phyloP scores from a whole-genome alignment of 208 protist genomes.

The Crithidia thermophila region DNA sequence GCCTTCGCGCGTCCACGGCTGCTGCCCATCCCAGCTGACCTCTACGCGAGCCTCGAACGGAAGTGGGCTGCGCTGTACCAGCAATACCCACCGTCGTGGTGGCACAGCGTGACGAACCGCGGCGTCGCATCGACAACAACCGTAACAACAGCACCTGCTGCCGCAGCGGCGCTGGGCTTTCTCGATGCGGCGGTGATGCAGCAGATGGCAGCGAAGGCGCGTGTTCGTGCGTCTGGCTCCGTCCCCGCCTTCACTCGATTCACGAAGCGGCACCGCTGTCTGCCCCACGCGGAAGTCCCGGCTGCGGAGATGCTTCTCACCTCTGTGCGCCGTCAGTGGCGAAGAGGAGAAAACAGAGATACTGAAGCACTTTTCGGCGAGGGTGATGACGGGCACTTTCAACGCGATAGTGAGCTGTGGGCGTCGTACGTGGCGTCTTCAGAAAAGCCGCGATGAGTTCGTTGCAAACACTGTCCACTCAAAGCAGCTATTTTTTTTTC shows the following conservation, averaged over 20 bases:
- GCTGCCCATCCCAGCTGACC: slow-evolving; percentile 13
- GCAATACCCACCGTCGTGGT: slow-evolving; percentile 33
- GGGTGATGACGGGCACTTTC: not conserved
- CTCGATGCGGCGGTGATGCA: not conserved
- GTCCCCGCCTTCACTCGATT: slow-evolving; percentile 22
- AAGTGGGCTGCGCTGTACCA: slow-evolving; percentile 44
- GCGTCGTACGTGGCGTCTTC: slow-evolving; percentile 2
- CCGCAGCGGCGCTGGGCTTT: too few species aligned
- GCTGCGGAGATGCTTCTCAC: slow-evolving; percentile 10
- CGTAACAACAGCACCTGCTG: too few species aligned
- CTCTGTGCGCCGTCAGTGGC: not conserved
- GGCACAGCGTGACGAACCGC: slow-evolving; percentile 3
- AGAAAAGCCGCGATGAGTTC: too few species aligned
- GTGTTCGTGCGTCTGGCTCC: not conserved
- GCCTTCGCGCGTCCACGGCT: not conserved
- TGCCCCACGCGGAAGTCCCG: slow-evolving; percentile 5
- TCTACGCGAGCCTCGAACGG: slow-evolving; percentile 34
- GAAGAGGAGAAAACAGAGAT: not conserved
- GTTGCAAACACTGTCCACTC: too few species aligned
- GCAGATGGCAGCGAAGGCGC: not conserved
- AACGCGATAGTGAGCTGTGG: slow-evolving; percentile 12
- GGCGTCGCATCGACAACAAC: not conserved
- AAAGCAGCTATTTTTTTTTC: too few species aligned
- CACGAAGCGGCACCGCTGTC: slow-evolving; percentile 6
- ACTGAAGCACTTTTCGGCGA: not conserved